phyloP scores from a whole-genome alignment of 768 basidiomycete species.

The Tubosaeta brunneosetosa region DNA sequence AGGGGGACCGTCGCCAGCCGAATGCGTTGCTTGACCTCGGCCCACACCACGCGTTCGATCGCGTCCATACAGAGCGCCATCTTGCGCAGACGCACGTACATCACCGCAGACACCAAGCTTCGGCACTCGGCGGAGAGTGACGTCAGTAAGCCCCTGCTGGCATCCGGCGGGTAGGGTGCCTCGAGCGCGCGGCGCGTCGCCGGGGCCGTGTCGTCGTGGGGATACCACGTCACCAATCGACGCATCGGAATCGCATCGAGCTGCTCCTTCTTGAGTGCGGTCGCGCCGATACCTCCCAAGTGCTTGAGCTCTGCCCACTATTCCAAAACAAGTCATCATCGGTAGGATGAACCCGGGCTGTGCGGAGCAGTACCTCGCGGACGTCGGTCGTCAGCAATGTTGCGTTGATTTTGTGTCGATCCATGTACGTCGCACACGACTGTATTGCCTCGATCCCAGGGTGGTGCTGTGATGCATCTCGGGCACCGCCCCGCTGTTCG shows the following conservation, averaged over 20 bases:
- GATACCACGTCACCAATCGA: constrained; percentile 30
- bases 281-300: constrained; percentile 40
- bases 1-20: constrained; percentile 20
- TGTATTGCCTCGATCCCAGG: constrained; percentile 47
- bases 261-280: constrained; percentile 40
- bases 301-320: constrained; percentile 42
- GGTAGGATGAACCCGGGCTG: not conserved
- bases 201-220: constrained; percentile 22
- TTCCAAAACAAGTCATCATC: not conserved
- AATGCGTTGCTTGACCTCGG: constrained; percentile 34
- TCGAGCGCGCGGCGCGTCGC: constrained; percentile 35
- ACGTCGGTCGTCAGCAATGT: constrained; percentile 41
- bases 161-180: constrained; percentile 26
- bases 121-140: constrained; percentile 36
- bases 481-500: constrained; percentile 28
- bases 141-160: constrained; percentile 28
- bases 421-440: constrained; percentile 42
- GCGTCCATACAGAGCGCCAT: constrained; percentile 37
- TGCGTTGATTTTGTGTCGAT: constrained; percentile 34
- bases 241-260: constrained; percentile 31
- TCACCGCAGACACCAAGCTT: constrained; percentile 28
- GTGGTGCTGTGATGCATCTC: constrained; percentile 21
- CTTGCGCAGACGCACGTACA: constrained; percentile 32
- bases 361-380: constrained; percentile 32
- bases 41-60: constrained; percentile 33